These are phyloP conservation scores for Ophiostoma sp. DNA, from an alignment of 2,329 filamentous ascomycete species.

Conservation along the genomic window DNA sequence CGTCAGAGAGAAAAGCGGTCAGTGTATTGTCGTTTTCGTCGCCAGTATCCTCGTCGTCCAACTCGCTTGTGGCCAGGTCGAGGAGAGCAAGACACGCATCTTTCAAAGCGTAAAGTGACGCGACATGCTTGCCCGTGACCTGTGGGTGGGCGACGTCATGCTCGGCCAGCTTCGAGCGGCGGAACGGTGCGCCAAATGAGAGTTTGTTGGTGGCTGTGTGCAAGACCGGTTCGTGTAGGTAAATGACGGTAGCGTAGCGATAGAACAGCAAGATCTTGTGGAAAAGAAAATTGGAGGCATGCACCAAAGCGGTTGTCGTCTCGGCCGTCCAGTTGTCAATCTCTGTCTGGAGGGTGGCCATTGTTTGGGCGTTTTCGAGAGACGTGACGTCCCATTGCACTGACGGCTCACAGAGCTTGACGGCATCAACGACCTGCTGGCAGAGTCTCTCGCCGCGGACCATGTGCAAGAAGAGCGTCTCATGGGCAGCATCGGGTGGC, in stretches of 20 bases:
- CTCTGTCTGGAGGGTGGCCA: not conserved
- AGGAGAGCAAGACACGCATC: conserved; percentile 4
- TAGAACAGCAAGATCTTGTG: conserved; percentile 16
- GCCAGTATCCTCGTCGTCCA: not conserved
- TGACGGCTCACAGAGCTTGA: not conserved
- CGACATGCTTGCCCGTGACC: conserved; percentile 1
- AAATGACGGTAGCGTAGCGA: conserved; percentile 15
- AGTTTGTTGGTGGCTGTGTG: conserved; percentile 19
- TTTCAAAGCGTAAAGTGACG: conserved; percentile 7
- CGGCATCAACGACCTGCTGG: not conserved
- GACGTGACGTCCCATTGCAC: not conserved
- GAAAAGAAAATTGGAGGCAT: too few species aligned
- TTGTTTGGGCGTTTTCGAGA: not conserved
- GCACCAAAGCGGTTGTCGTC: not conserved
- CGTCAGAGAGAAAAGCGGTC: not conserved
- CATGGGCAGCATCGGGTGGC: not conserved
- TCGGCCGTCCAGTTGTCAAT: conserved; percentile 22
- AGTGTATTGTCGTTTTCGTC: not conserved
- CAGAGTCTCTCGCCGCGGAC: conserved; percentile 20
- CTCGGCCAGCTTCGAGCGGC: not conserved
- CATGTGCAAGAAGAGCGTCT: not conserved
- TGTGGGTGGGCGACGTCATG: conserved; percentile 12
- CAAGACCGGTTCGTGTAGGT: conserved; percentile 14
- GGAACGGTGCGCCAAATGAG: conserved; percentile 19
- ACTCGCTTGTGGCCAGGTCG: not conserved